Evolutionary conservation across 2,329 filamentous ascomycete species (phyloP), one percentile per base, ranked within the genome.

Genomic region (Xylaria sp.): DNA sequence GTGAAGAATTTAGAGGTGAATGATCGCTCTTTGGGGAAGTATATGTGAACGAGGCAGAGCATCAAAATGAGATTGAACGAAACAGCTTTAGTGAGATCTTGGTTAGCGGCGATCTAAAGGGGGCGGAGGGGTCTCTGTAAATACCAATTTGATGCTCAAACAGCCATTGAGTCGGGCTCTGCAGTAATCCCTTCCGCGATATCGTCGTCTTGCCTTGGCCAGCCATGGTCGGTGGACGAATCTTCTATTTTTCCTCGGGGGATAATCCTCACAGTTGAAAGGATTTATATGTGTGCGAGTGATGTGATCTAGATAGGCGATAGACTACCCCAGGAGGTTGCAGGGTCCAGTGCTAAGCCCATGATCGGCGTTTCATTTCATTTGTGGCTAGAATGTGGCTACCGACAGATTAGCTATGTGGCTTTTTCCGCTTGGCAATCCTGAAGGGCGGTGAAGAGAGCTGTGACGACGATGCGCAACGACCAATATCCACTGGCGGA

Each of bases 1-100:
- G 89, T 87, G 82, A 97, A 93, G 84, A 97, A 97, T 74, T 93
- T 95, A 76, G 87, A 86, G 12, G 94, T 97, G 76, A 91, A 89
- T 60, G 87, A 84, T 72, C 92, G 89, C 59, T 93, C 89, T 74
- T 89, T 90, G 61, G 94, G 94, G 78, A 97, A 92, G 77, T 90
- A 89, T 74, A 89, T 84, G 83, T 97, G 94, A 61, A 92, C 88
- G 72, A 96, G 88, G 79, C 91, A 88, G 73, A 97, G 88, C 71
- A 94, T 89, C 60, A 92, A 89, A 71, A 97, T 83, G 68, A 95
- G 89, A 78, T 94, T 97, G 79, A 94, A 86, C 10, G 93, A 93
- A 72, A 97, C 88, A 69, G 92, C 94, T 94, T 75, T 50, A 39
- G 41, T 56, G 46, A 23, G 34, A 55, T 41, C n/a, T 51, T 32